A percentile compares a stretch with the other conserved stretches of the same genome.
Conservation (phyloP, 805 yeast species). For the Saturnispora saitoi region DNA sequence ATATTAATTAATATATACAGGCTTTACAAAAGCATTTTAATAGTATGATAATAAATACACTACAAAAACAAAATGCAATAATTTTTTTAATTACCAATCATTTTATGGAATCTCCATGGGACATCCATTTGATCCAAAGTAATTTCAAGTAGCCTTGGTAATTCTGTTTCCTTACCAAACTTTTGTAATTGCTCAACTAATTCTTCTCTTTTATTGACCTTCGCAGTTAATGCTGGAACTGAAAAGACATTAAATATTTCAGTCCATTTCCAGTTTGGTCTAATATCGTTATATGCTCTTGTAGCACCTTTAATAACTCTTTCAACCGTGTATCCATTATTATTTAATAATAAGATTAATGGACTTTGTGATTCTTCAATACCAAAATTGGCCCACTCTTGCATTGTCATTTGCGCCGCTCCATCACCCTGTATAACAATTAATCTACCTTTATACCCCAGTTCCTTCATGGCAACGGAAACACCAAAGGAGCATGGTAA, state of each 20-base stretch:
- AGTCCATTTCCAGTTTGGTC: constrained; percentile 77
- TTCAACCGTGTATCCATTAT: constrained; percentile 86
- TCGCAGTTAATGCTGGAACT: constrained; percentile 21
- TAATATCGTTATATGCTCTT: constrained; percentile 73
- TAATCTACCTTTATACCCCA: constrained; percentile 38
- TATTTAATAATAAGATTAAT: constrained; percentile 67
- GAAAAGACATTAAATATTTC: constrained; percentile 55
- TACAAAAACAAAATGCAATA: not conserved
- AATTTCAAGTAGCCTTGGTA: constrained; percentile 46
- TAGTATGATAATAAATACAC: no score
- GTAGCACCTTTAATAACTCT: constrained; percentile 74
- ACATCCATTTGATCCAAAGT: constrained; percentile 50
- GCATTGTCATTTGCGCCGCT: constrained; percentile 88
- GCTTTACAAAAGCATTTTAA: not conserved
- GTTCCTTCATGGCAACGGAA: constrained; percentile 60
- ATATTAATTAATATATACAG: not conserved
- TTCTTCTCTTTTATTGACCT: constrained; percentile 33
- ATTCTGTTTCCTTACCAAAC: constrained; percentile 19
- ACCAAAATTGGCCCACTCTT: constrained; percentile 41
- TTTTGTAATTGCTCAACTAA: constrained; percentile 30
- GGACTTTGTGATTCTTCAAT: constrained; percentile 55
- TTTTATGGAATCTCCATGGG: constrained; percentile 49
- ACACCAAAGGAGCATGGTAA: constrained; percentile 82
- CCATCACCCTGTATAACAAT: constrained; percentile 86
- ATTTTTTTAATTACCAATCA: constrained; percentile 22